Evolutionary conservation across 1,139 yeast genomes (phyloP), one percentile per base, ranked within the genome.

Genomic region (Groenewaldozyma auringiensis): DNA sequence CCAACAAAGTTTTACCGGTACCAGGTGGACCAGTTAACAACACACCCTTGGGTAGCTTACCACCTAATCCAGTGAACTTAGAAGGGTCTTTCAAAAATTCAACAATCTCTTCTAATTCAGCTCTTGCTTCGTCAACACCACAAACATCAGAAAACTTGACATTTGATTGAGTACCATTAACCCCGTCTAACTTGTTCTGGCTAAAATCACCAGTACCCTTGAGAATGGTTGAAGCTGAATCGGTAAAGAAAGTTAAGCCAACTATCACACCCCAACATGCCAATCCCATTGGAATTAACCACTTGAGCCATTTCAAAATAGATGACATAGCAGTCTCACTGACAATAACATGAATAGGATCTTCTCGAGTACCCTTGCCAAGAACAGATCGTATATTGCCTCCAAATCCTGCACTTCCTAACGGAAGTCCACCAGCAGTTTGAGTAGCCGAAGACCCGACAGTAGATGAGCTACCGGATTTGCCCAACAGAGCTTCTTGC

Each of bases 1-100:
- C 98, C 52, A 94, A 75, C 53, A 94, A 71, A 1, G 99, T 94
- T 66, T 94, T 94, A 77, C 99, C 99, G 4, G 99, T 94, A 68
- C 99, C 99, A 35, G 99, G 99, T 35, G 99, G 99, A 40, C 99
- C 99, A 4, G 98, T 92, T 53, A 94, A 72, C 48, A 94, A 70
- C 3, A 94, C 95, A 71, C 99, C 99, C 65, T 89, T 92, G 47
- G 98, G 98, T 56, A 94, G 73, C 65, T 88, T 88, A 45, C 98
- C 99, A 53, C 99, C 99, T 45, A 94, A 74, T 1, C 95, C 94
- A 40, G 97, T 94, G 67, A 88, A 94, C 64, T 86, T 86, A 18
- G 95, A 78, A 14, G 99, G 98, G 62, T 94, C 97, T 63, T 87
- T 88, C 62, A 94, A 76, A 60, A 94, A 94, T 49, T 89, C 97